These are phyloP conservation scores for Zalerion maritima DNA, from an alignment of 495 filamentous ascomycete genomes.

Conservation along the genomic window DNA sequence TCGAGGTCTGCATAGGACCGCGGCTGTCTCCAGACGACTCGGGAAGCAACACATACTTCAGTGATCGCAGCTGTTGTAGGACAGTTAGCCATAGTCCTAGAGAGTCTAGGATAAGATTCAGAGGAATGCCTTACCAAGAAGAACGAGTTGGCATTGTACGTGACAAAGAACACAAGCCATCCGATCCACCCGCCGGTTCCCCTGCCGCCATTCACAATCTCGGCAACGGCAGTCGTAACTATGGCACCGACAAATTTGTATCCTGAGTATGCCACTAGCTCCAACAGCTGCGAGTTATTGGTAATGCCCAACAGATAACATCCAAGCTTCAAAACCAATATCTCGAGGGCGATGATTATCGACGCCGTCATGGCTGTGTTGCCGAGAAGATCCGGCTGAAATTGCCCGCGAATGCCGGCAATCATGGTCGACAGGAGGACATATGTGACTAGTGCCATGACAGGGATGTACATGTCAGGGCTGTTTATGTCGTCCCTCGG, in stretches of 20 bases:
- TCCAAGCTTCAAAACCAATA: constrained; percentile 76
- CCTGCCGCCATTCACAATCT: constrained; percentile 57
- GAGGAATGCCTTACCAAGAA: constrained; percentile 55
- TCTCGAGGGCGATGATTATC: constrained; percentile 70
- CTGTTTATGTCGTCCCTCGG: constrained; percentile 96
- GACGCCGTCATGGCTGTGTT: constrained; percentile 74
- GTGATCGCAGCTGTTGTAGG: constrained; percentile 64
- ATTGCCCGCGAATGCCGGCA: constrained; percentile 80
- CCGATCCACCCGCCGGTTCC: constrained; percentile 77
- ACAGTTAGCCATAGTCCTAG: constrained; percentile 11
- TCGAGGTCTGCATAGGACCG: constrained; percentile 57
- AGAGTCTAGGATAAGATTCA: not conserved
- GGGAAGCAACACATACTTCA: constrained; percentile 91
- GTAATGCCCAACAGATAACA: constrained; percentile 87
- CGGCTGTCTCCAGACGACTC: constrained; percentile 55
- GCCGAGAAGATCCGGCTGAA: constrained; percentile 86
- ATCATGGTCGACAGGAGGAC: constrained; percentile 82
- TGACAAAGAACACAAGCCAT: constrained; percentile 81
- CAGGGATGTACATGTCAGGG: constrained; percentile 97
- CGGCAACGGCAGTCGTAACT: constrained; percentile 61
- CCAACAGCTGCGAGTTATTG: constrained; percentile 72
- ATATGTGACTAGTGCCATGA: constrained; percentile 92
- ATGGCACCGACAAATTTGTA: constrained; percentile 99
- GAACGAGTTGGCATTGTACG: constrained; percentile 85
- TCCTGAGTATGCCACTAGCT: constrained; percentile 87